phyloP scores from a whole-genome alignment of 805 yeast species.

The Candida nanaspora region DNA sequence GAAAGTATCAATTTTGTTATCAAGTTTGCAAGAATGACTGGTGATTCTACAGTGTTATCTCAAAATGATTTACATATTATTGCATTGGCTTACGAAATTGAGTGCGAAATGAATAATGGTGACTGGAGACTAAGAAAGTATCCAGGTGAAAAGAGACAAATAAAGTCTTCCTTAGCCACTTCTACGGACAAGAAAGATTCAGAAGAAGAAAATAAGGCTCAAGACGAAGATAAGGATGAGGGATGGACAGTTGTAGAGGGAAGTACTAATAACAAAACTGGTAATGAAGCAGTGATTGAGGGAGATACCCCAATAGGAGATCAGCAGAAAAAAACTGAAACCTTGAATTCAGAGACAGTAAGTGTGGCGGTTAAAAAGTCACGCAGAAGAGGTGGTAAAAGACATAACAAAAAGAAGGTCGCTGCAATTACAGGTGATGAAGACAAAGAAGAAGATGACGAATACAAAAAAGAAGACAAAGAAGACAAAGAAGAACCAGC shows the following conservation, averaged over 20 bases:
- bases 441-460: slow-evolving; percentile 4
- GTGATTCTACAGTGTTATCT: slow-evolving; percentile 84
- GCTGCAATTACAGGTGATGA: slow-evolving; percentile 1
- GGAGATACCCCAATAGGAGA: too few species aligned
- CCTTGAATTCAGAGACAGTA: too few species aligned
- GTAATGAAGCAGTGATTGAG: too few species aligned
- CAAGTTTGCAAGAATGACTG: slow-evolving; percentile 78
- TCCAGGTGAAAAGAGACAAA: slow-evolving; percentile 56
- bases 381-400: slow-evolving; percentile 60
- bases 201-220: slow-evolving; percentile 4
- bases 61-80: slow-evolving; percentile 88
- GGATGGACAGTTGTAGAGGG: slow-evolving; percentile 5
- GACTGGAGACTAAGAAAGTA: slow-evolving; percentile 60
- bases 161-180: slow-evolving; percentile 12
- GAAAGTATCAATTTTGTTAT: slow-evolving; percentile 57
- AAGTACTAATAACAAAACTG: neutral
- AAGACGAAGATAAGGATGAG: slow-evolving; percentile 4
- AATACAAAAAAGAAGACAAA: slow-evolving; percentile 7
- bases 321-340: too few species aligned
- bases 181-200: slow-evolving; percentile 16
- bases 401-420: slow-evolving; percentile 49
- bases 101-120: slow-evolving; percentile 61
- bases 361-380: too few species aligned
- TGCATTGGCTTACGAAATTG: slow-evolving; percentile 87
- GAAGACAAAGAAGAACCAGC: slow-evolving; percentile 6